Base-by-base conservation (phyloP, 78 protist species). In the Polysphondylium violaceum region DNA sequence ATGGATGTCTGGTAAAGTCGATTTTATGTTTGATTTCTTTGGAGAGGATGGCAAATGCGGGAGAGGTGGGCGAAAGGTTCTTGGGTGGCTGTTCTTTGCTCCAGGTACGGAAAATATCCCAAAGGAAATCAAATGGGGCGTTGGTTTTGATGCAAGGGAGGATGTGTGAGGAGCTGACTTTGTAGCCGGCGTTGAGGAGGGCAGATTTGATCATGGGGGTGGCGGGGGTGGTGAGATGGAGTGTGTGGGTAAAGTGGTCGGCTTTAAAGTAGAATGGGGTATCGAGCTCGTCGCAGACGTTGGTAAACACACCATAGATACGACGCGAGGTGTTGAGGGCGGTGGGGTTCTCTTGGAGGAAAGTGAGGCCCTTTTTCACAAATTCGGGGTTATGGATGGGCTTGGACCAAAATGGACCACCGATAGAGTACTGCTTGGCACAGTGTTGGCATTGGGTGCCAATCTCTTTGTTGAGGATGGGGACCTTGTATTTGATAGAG, bases 331-430 rank as follows among this genome's bases (percentile, higher is more conserved):
- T 74, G 36, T 76, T 74, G 79, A 93, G 36, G 19, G 23, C 9
- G n/a, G 55, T 75, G 19, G 92, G 79, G 53, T 83, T 27, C 35
- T 47, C 55, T 3, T 43, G 51, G 14, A 95, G 71, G 50, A 61
- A 79, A 25, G 17, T 47, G 27, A 75, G 29, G 1, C 60, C 86
- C 6, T 41, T 58, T 23, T 72, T 71, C 7, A 75, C 68, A 60
- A 59, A 29, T 1, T 25, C 91, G 1, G 2, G 25, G 61, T 96
- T 85, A 59, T 95, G 97, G 1, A 97, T 72, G 16, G 98, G 96
- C 0, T 17, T 91, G 0, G 55, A 25, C 98, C 98, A 98, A n/a
- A 96, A n/a, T 35, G 99, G 99, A 25, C 99, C 99, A 0, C 97
- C 98, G 9, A 77, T 33, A 53, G 56, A 50, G 12, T 29, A 41